Conservation (phyloP, 73 alveolate genomes). For the Paramecium sonneborni region DNA sequence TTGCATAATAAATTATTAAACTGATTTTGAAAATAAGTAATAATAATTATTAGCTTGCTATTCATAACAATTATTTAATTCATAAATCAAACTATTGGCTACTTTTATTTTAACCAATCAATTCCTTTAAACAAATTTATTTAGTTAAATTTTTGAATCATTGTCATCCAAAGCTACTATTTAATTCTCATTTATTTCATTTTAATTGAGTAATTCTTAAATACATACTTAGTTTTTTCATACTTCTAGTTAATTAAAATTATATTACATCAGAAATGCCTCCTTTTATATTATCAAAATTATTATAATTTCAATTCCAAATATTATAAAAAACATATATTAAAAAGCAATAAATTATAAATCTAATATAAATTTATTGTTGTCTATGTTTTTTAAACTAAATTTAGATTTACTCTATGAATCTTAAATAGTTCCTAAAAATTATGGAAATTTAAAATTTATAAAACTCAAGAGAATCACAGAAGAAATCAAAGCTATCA, state of each 20-base stretch:
- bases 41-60: not conserved
- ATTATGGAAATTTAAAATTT: too few relatives aligned
- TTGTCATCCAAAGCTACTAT: not conserved
- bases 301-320: not conserved
- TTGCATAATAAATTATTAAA: constrained; percentile 6
- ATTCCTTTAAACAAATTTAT: constrained; percentile 13
- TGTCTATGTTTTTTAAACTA: too few relatives aligned
- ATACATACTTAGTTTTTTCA: constrained; percentile 32
- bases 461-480: too few relatives aligned
- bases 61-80: constrained; percentile 33
- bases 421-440: too few relatives aligned
- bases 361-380: too few relatives aligned
- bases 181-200: not conserved
- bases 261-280: too few relatives aligned
- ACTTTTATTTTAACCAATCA: constrained; percentile 6
- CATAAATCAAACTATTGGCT: constrained; percentile 34
- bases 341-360: too few relatives aligned
- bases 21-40: not conserved
- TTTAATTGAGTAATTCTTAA: not conserved
- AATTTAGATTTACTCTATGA: too few relatives aligned
- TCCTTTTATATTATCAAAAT: not conserved
- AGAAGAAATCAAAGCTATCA: too few relatives aligned
- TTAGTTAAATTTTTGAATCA: not conserved
- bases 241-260: not conserved
- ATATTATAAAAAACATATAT: too few relatives aligned